Conservation (phyloP, 352 stramenopile species). For the Halophytophthora batemanensis region DNA sequence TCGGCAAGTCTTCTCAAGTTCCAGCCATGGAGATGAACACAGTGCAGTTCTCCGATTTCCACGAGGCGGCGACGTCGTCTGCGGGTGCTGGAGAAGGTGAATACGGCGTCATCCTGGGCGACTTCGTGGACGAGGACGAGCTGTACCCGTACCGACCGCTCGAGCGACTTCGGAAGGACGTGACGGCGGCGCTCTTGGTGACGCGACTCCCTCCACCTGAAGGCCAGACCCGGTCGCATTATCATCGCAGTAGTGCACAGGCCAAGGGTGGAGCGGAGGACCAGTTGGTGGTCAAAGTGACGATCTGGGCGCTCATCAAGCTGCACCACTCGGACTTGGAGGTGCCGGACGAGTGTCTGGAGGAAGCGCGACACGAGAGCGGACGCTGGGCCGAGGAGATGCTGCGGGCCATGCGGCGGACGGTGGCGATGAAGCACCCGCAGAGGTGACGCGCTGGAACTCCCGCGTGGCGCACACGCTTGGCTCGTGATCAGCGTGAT, state of each 20-base stretch:
- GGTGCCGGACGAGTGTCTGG: slow-evolving; percentile 22
- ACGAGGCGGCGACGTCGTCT: slow-evolving; percentile 12
- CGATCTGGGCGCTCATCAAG: slow-evolving; percentile 31
- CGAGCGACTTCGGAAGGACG: slow-evolving; percentile 27
- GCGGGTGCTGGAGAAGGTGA: slow-evolving; percentile 8
- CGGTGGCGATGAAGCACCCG: slow-evolving; percentile 17
- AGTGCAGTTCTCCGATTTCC: slow-evolving; percentile 34
- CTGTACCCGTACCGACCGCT: slow-evolving; percentile 27
- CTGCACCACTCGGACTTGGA: slow-evolving; percentile 29
- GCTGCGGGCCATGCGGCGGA: slow-evolving; percentile 25
- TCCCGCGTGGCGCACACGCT: not conserved
- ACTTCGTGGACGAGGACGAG: slow-evolving; percentile 40
- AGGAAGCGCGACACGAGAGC: slow-evolving; percentile 30
- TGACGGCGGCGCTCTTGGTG: slow-evolving; percentile 24
- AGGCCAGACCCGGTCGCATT: slow-evolving; percentile 12
- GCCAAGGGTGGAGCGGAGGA: not conserved
- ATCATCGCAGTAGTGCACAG: slow-evolving; percentile 1
- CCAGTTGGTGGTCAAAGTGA: slow-evolving; percentile 30
- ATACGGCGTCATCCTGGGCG: slow-evolving; percentile 23
- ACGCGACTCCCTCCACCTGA: slow-evolving; percentile 16
- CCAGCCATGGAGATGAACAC: slow-evolving; percentile 32
- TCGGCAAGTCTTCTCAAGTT: slow-evolving; percentile 12
- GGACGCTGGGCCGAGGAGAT: slow-evolving; percentile 32
- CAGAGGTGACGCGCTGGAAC: slow-evolving; percentile 7
- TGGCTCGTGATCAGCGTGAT: not conserved